phyloP scores from a whole-genome alignment of 2,329 filamentous ascomycete species.

The Fusarium citri region DNA sequence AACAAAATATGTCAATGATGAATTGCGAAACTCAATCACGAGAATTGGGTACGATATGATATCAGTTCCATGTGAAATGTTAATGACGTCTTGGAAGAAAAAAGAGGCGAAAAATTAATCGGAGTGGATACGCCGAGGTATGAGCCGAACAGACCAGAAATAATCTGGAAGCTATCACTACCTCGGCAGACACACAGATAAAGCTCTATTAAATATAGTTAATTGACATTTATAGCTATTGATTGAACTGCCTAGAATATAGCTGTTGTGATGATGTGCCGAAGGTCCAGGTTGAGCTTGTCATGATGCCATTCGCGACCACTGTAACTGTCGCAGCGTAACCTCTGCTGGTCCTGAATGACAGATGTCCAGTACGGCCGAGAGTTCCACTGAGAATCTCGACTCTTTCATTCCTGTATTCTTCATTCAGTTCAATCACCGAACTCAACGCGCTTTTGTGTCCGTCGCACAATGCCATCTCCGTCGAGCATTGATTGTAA shows the following conservation, averaged over 20 bases:
- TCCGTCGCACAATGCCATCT: constrained; percentile 53
- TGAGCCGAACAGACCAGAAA: constrained; percentile 1
- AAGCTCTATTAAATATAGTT: no score
- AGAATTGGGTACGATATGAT: not conserved
- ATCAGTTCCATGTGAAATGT: not conserved
- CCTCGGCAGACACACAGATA: no score
- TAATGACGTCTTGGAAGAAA: constrained; percentile 29
- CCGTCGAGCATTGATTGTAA: constrained; percentile 44
- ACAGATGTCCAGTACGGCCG: no score
- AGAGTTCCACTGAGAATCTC: not conserved
- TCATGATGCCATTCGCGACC: not conserved
- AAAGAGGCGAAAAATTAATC: not conserved
- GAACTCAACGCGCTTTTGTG: constrained; percentile 54
- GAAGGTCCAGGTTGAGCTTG: not conserved
- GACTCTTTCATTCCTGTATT: no score
- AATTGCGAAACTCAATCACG: not conserved
- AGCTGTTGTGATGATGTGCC: no score
- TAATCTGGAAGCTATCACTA: no score
- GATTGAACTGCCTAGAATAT: no score
- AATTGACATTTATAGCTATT: no score
- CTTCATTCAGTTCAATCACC: no score
- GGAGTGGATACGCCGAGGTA: constrained; percentile 26
- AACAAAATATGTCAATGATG: not conserved
- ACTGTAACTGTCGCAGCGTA: not conserved
- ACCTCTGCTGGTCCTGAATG: no score